Conservation (phyloP, 1,284 basidiomycete genomes). For the Boletus chippewaensis region DNA sequence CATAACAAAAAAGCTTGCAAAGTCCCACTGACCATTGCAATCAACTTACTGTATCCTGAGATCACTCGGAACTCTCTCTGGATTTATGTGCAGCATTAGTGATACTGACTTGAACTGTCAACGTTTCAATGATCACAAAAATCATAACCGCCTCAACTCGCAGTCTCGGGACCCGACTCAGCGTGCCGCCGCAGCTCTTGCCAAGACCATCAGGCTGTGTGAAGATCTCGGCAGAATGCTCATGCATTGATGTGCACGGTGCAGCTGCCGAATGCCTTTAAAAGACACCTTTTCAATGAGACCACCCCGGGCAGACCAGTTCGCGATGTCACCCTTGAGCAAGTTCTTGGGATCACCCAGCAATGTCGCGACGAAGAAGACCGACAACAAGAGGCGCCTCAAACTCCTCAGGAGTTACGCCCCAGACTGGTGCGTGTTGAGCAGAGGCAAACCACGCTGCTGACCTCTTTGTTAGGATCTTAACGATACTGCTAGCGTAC, state of each 20-base stretch:
- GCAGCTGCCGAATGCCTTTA: background rate
- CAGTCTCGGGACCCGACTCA: background rate
- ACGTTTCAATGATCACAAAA: background rate
- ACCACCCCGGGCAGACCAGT: background rate
- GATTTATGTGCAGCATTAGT: background rate
- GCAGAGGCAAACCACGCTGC: background rate
- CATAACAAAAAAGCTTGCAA: background rate
- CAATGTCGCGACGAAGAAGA: constrained; percentile 15
- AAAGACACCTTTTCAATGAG: background rate
- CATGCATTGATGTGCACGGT: background rate
- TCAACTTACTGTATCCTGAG: no score
- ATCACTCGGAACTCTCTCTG: background rate
- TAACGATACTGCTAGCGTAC: constrained; percentile 67
- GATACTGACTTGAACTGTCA: no score
- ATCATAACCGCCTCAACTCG: background rate
- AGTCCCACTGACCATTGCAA: no score
- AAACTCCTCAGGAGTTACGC: constrained; percentile 55
- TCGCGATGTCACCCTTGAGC: constrained; percentile 18
- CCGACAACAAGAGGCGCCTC: constrained; percentile 34
- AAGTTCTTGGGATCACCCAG: constrained; percentile 3
- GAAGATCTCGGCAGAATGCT: background rate
- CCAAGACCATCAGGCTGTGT: background rate
- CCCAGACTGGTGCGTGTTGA: constrained; percentile 58
- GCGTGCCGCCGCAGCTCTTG: background rate
- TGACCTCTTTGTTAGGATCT: constrained; percentile 40